Percentiles rank a stretch among this genome's conserved stretches.
These are phyloP conservation scores for Aegilops bicornis DNA, from an alignment of 176 grass and related monocot species.

Conservation along the genomic window DNA sequence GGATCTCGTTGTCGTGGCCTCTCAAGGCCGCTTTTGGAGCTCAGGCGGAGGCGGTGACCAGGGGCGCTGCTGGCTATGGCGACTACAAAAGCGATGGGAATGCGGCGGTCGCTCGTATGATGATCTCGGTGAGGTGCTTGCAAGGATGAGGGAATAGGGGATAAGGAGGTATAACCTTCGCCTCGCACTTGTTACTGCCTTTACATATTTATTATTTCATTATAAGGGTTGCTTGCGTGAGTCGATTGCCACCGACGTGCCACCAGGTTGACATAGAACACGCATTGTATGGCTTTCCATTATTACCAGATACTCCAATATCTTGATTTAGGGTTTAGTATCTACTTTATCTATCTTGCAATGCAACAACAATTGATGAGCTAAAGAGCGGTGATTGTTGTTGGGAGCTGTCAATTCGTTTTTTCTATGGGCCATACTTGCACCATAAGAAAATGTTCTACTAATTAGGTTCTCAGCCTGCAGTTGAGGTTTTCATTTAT, in stretches of 20 bases:
- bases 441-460: no score
- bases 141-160: neutral
- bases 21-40: slow-evolving; percentile 38
- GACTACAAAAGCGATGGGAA: neutral
- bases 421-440: no score
- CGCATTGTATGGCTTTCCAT: neutral
- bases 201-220: no score
- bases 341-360: neutral
- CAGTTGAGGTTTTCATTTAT: no score
- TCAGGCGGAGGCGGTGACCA: slow-evolving; percentile 38
- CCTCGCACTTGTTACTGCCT: no score
- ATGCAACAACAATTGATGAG: neutral
- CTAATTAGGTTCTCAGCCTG: no score
- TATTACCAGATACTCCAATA: neutral
- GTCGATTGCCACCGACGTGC: no score
- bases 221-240: no score
- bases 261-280: no score
- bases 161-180: slow-evolving; percentile 24
- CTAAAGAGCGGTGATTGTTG: no score
- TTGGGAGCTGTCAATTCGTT: no score
- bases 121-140: slow-evolving; percentile 58
- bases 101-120: slow-evolving; percentile 44
- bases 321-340: neutral
- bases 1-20: slow-evolving; percentile 80
- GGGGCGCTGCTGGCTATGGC: slow-evolving; percentile 14